Conservation (phyloP, 305 asterid genomes). For the Rubia peregrina region DNA sequence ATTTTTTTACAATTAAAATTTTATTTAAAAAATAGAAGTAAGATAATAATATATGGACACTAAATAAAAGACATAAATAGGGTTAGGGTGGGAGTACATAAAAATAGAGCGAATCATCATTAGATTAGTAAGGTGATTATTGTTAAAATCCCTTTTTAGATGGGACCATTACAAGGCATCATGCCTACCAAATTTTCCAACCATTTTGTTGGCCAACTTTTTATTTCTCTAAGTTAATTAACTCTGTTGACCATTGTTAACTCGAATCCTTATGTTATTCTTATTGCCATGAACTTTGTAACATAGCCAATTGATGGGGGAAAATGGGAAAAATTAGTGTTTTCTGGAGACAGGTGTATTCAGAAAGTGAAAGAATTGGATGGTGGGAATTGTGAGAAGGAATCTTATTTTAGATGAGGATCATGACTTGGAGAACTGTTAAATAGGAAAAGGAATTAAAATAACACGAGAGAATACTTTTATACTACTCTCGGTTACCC, state of each 20-base stretch:
- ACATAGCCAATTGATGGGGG: not conserved
- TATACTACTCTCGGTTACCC: no score
- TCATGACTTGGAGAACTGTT: not conserved
- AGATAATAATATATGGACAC: no score
- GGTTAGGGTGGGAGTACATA: no score
- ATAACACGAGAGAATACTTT: no score
- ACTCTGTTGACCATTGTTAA: not conserved
- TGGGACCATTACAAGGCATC: constrained; percentile 34
- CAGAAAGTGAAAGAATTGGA: not conserved
- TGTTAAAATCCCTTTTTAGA: constrained; percentile 27
- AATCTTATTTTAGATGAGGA: not conserved
- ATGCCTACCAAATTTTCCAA: constrained; percentile 11
- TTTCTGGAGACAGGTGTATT: not conserved
- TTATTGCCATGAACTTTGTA: not conserved
- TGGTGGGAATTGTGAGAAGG: not conserved
- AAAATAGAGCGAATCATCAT: constrained; percentile 27
- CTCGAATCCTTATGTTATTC: not conserved
- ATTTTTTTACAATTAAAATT: no score
- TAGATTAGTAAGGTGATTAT: constrained; percentile 28
- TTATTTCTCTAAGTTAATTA: not conserved
- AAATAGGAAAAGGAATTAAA: not conserved
- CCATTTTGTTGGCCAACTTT: constrained; percentile 10
- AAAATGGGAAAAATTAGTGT: not conserved
- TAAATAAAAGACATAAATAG: no score
- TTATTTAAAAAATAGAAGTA: no score